phyloP scores from a whole-genome alignment of 108 stramenopile species.

The Nitzschia palea region DNA sequence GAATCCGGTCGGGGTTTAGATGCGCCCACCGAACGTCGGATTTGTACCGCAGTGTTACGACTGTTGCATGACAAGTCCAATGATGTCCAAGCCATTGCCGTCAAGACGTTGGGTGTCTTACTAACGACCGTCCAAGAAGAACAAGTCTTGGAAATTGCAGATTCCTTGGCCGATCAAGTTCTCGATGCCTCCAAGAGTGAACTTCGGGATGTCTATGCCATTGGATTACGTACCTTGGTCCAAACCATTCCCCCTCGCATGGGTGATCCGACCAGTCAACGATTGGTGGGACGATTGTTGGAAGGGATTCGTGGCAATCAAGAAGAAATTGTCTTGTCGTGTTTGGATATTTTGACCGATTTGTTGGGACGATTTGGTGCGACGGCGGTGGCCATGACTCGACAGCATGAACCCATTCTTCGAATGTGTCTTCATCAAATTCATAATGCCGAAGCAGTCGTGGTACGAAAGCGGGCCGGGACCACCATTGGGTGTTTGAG shows the following conservation, averaged over 20 bases:
- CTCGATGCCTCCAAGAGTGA: constrained; percentile 87
- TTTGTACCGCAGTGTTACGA: constrained; percentile 89
- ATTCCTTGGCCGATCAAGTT: constrained; percentile 92
- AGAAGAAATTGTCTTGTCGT: constrained; percentile 74
- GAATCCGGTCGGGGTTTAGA: constrained; percentile 41
- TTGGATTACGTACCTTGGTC: constrained; percentile 96
- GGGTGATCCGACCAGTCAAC: constrained; percentile 80
- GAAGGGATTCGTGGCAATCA: constrained; percentile 69
- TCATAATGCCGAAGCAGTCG: constrained; percentile 11
- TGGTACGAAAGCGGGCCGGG: constrained; percentile 93
- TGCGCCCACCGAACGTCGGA: constrained; percentile 79
- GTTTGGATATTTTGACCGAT: constrained; percentile 91
- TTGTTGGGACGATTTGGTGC: constrained; percentile 89
- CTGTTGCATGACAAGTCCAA: constrained; percentile 93
- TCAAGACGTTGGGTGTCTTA: constrained; percentile 93
- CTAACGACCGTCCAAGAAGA: constrained; percentile 94
- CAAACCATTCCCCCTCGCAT: constrained; percentile 85
- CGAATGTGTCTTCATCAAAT: constrained; percentile 74
- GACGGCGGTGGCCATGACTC: constrained; percentile 49
- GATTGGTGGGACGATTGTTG: constrained; percentile 73
- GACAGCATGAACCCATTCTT: constrained; percentile 83
- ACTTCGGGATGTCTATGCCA: constrained; percentile 96
- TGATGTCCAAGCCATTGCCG: constrained; percentile 97
- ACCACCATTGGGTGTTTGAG: constrained; percentile 87
- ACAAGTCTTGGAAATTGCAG: constrained; percentile 86